Percentiles rank a stretch among this genome's conserved stretches.
Evolutionary conservation across 2,329 filamentous ascomycete genomes (phyloP).

Genomic region (Aurifilum marmelostoma): DNA sequence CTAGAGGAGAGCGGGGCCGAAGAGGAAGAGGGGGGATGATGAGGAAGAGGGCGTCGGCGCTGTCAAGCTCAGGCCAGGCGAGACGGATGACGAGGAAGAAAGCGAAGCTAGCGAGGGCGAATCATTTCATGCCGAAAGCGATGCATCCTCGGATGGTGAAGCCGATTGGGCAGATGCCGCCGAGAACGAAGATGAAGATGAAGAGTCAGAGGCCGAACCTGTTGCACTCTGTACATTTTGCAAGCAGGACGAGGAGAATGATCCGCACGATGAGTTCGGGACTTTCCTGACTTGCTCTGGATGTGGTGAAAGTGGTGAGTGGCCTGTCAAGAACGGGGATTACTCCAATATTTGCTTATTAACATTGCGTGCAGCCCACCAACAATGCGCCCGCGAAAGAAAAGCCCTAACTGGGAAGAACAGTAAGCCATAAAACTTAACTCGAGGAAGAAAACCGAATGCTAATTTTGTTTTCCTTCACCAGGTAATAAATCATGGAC

Average conservation of each 20-base stretch:
- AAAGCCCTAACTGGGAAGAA: slow-evolving; percentile 64
- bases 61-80: slow-evolving; percentile 59
- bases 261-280: slow-evolving; percentile 81
- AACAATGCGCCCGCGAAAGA: slow-evolving; percentile 81
- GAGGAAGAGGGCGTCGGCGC: slow-evolving; percentile 60
- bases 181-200: slow-evolving; percentile 49
- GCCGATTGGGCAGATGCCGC: slow-evolving; percentile 60
- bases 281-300: slow-evolving; percentile 74
- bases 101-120: slow-evolving; percentile 40
- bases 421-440: slow-evolving; percentile 53
- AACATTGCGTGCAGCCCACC: slow-evolving; percentile 72
- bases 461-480: slow-evolving; percentile 34
- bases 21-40: slow-evolving; percentile 43
- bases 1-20: slow-evolving; percentile 31
- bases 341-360: slow-evolving; percentile 33
- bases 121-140: slow-evolving; percentile 44
- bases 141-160: slow-evolving; percentile 44
- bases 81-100: slow-evolving; percentile 50
- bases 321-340: slow-evolving; percentile 12
- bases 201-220: slow-evolving; percentile 60
- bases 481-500: slow-evolving; percentile 52
- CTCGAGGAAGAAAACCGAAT: slow-evolving; percentile 13
- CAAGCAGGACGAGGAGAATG: slow-evolving; percentile 78
- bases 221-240: slow-evolving; percentile 70
- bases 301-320: slow-evolving; percentile 84